Percentiles rank a stretch among this genome's conserved stretches.
Evolutionary conservation across 2,329 filamentous ascomycete species (phyloP).

Genomic region (Penicillium polonicum): DNA sequence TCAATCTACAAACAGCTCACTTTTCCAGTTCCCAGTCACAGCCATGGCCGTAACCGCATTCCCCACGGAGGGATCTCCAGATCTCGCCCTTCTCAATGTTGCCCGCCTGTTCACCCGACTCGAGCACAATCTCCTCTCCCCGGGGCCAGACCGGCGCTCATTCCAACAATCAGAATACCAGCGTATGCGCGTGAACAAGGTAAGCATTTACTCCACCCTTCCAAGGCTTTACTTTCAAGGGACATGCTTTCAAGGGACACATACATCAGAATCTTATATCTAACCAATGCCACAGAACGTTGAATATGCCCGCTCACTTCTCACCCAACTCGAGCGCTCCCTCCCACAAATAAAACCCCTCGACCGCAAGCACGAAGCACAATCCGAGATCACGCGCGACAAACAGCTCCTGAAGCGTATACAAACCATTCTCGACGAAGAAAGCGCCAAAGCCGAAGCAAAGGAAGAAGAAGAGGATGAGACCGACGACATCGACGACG

Average conservation of each 20-base stretch:
- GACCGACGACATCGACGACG: conserved; percentile 21
- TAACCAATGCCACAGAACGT: conserved; percentile 37
- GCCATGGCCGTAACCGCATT: conserved; percentile 21
- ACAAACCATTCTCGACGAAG: conserved; percentile 34
- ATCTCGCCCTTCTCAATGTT: conserved; percentile 40
- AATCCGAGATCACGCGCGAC: conserved; percentile 43
- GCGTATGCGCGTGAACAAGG: conserved; percentile 43
- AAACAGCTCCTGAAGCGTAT: conserved; percentile 36
- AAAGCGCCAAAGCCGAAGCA: conserved; percentile 25
- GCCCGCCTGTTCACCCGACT: conserved; percentile 45
- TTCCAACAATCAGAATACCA: conserved; percentile 44
- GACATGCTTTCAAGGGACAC: background rate
- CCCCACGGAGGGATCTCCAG: conserved; percentile 22
- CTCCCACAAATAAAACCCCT: conserved; percentile 42
- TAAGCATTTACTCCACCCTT: conserved; percentile 14
- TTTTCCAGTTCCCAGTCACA: background rate
- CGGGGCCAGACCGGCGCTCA: conserved; percentile 36
- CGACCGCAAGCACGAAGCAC: conserved; percentile 40
- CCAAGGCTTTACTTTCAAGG: background rate
- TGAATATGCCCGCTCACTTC: conserved; percentile 45
- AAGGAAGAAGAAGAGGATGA: conserved; percentile 13
- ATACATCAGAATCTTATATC: background rate
- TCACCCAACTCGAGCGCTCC: conserved; percentile 43
- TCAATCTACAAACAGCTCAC: background rate
- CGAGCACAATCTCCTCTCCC: conserved; percentile 45